Base-by-base conservation (phyloP, 2,329 filamentous ascomycete species). In the Apiospora koreana region DNA sequence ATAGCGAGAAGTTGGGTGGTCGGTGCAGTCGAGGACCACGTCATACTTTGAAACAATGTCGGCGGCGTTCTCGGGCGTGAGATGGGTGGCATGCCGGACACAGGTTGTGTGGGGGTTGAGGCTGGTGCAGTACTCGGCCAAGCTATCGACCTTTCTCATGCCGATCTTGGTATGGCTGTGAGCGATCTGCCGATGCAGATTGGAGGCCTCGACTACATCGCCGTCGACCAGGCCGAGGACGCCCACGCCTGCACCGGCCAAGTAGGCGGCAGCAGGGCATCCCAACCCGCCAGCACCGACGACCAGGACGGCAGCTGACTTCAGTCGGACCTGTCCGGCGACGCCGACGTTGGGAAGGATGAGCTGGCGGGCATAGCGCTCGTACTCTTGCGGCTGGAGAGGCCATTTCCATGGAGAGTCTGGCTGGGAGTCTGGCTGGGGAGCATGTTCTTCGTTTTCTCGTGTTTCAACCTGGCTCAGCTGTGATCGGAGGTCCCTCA, bases 11-110 rank as follows among this genome's bases (percentile, higher is more conserved):
- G 93, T 92, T 0, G 96, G 95, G 74, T 95, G 94, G 81, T 99
- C 96, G 12, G 95, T 98, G 80, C 96, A 99, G 80, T 99, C 96
- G 16, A 99, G 89, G 1, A 98, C 89, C 0, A 98, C 75, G 76
- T 97, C 94, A 78, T 97, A 98, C 4, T 84, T 76, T 0, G 84
- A 81, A 69, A 97, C 88, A 50, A 94, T 89, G 0, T 84, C 80
- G 8, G 89, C 81, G 0, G 94, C 93, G 68, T 92, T 93, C 71
- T 89, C 82, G 0, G 94, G 87, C 0, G 88, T 89, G 18, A 98
- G 87, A 73, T 93, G 91, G 18, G 85, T 84, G 12, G 81, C 79
- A 77, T 97, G 87, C 0, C 89, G 81, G 23, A 88, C 80, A 76
- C 94, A 94, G 1, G 80, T 87, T 23, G 93, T 84, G 16, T 88